Evolutionary conservation across 2,329 filamentous ascomycete species (phyloP).

Genomic region (Fusarium sp.): DNA sequence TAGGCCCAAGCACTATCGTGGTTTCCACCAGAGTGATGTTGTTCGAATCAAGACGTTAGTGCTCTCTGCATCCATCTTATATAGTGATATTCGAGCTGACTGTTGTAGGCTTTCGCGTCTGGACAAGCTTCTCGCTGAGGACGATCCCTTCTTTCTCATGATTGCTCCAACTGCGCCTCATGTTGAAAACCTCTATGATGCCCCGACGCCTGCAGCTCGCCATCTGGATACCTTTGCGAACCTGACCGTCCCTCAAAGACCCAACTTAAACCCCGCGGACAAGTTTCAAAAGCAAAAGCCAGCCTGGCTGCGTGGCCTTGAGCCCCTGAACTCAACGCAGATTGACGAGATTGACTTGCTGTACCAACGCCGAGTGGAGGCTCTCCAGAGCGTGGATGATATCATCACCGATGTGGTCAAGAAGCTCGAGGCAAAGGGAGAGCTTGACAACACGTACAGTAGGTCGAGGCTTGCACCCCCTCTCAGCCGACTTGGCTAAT

Average conservation of each 20-base stretch:
- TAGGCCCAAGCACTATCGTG: constrained; percentile 4
- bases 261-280: neutral
- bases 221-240: neutral
- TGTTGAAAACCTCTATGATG: neutral
- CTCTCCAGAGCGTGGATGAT: constrained; percentile 44
- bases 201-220: neutral
- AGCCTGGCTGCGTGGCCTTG: neutral
- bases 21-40: constrained; percentile 22
- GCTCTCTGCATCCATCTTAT: too few species aligned
- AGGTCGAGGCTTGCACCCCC: neutral
- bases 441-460: constrained; percentile 42
- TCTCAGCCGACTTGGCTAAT: neutral
- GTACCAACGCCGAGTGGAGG: neutral
- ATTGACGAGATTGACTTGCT: neutral
- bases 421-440: constrained; percentile 40
- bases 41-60: constrained; percentile 19
- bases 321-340: neutral
- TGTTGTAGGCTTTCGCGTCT: neutral
- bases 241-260: neutral
- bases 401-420: constrained; percentile 46
- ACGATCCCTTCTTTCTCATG: neutral
- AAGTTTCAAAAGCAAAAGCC: neutral
- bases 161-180: neutral
- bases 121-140: neutral
- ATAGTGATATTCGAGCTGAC: neutral